These are phyloP conservation scores for Oxalis stricta DNA, from an alignment of 441 rosid species.

Conservation along the genomic window DNA sequence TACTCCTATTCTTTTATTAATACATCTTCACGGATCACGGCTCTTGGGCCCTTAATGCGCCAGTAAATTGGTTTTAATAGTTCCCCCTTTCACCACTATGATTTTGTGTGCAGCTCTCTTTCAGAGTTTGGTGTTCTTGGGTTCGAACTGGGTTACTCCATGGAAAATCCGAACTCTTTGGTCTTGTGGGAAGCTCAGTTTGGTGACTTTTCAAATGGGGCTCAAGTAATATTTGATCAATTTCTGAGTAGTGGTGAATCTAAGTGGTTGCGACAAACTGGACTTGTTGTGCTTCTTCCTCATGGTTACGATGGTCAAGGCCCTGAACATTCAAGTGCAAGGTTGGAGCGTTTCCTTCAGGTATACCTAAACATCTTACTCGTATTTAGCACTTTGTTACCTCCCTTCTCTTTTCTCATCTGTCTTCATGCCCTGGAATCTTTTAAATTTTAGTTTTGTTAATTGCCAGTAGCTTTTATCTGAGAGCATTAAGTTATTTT, in stretches of 20 bases:
- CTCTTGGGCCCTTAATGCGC: too few relatives aligned
- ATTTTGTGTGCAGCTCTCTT: conserved; percentile 54
- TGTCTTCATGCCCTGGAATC: too few relatives aligned
- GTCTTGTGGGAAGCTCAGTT: conserved; percentile 97
- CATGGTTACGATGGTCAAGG: conserved; percentile 99
- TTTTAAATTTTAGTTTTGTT: too few relatives aligned
- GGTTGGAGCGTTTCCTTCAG: conserved; percentile 93
- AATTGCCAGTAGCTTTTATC: neutral
- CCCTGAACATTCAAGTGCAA: conserved; percentile 97
- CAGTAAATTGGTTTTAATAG: too few relatives aligned
- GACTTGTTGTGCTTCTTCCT: conserved; percentile 86
- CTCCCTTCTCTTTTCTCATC: too few relatives aligned
- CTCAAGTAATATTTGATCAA: conserved; percentile 94
- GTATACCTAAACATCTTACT: conserved; percentile 26
- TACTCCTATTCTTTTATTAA: too few relatives aligned
- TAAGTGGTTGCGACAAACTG: conserved; percentile 94
- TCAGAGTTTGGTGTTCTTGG: conserved; percentile 97
- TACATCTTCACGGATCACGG: too few relatives aligned
- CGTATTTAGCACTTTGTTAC: too few relatives aligned
- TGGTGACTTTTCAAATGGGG: conserved; percentile 92
- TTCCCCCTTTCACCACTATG: conserved; percentile 3
- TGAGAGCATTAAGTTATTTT: neutral
- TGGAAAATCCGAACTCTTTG: conserved; percentile 88
- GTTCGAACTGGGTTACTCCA: conserved; percentile 91
- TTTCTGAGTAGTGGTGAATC: conserved; percentile 93